These are phyloP conservation scores for Arctium minus DNA, from an alignment of 129 eudicot genomes.

Conservation along the genomic window DNA sequence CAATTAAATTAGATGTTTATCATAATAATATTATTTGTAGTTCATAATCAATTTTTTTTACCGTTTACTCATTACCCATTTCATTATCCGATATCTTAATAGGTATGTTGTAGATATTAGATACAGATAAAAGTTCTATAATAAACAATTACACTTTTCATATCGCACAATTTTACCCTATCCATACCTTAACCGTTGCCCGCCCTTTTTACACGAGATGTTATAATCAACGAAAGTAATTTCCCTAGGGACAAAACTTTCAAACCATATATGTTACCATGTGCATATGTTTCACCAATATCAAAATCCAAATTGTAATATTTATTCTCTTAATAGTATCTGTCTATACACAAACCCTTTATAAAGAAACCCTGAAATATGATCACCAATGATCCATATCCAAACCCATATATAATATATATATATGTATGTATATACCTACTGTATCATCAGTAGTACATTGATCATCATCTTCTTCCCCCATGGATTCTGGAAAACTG, in stretches of 20 bases:
- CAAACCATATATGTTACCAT: background rate
- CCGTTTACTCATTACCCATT: no score
- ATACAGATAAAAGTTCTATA: no score
- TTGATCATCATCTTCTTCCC: background rate
- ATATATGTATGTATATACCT: background rate
- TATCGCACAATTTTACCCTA: no score
- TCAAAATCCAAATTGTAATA: background rate
- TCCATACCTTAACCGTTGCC: no score
- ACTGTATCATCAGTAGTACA: background rate
- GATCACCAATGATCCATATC: background rate
- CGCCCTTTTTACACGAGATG: no score
- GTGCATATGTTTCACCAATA: background rate
- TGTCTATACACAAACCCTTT: background rate
- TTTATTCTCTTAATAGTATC: background rate
- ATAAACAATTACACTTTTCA: no score
- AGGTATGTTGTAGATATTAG: no score
- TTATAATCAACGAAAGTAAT: no score
- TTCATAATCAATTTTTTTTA: no score
- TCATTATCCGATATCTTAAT: no score
- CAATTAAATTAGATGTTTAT: no score
- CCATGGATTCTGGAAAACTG: background rate
- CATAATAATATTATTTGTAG: background rate
- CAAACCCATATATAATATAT: background rate
- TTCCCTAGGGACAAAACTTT: background rate
- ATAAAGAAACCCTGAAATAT: background rate